Evolutionary conservation across 192 early-diverging fungal genomes (phyloP).

Genomic region (Coemansia sp.): DNA sequence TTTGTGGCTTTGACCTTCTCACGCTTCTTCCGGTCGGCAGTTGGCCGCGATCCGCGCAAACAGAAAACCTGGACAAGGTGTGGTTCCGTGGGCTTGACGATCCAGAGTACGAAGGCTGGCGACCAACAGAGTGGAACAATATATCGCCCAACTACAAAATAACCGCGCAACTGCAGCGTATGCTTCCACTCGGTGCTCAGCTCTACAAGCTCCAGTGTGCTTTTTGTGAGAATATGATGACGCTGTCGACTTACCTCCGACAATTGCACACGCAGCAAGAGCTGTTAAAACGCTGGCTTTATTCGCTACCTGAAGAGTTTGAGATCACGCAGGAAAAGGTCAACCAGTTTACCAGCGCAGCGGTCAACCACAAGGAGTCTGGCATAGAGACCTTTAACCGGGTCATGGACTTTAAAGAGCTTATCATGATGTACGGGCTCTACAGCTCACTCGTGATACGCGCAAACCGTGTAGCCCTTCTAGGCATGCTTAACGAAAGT

Average conservation of each 20-base stretch:
- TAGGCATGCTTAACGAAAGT: constrained; percentile 40
- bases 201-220: constrained; percentile 36
- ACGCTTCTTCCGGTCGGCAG: constrained; percentile 39
- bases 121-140: constrained; percentile 36
- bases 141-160: constrained; percentile 47
- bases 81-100: constrained; percentile 48
- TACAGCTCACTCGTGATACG: constrained; percentile 48
- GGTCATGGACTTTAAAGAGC: constrained; percentile 51
- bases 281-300: constrained; percentile 44
- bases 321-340: constrained; percentile 46
- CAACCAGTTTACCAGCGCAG: constrained; percentile 14
- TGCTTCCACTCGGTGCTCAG: constrained; percentile 45
- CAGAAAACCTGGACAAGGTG: constrained; percentile 10
- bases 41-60: constrained; percentile 27
- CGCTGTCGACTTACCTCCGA: constrained; percentile 29
- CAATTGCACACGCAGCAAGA: constrained; percentile 39
- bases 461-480: constrained; percentile 45
- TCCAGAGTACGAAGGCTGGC: constrained; percentile 44
- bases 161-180: constrained; percentile 41
- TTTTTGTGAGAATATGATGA: constrained; percentile 21
- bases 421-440: constrained; percentile 46
- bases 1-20: constrained; percentile 43
- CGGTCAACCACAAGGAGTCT: background rate
- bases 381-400: constrained; percentile 25
- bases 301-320: constrained; percentile 49